These are phyloP conservation scores for Auricularia auricula-judae DNA, from an alignment of 768 basidiomycete genomes.

Conservation along the genomic window DNA sequence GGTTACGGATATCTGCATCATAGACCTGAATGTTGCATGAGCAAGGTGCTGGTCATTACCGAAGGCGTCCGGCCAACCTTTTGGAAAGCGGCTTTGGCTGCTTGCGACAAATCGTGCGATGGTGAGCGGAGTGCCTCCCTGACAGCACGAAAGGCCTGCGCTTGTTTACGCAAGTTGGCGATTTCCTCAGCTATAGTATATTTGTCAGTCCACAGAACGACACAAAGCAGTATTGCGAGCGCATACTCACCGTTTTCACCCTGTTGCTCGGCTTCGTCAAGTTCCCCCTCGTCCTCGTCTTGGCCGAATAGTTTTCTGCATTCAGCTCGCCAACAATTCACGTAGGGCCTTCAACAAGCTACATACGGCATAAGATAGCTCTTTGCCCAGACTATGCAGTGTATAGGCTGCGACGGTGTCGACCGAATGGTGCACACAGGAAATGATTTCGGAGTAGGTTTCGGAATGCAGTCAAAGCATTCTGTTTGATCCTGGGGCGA, in stretches of 20 bases:
- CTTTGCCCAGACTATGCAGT: slow-evolving; percentile 99
- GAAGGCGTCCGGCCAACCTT: slow-evolving; percentile 43
- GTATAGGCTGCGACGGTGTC: slow-evolving; percentile 93
- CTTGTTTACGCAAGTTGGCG: slow-evolving; percentile 79
- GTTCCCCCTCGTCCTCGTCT: slow-evolving; percentile 72
- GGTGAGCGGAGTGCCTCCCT: slow-evolving; percentile 49
- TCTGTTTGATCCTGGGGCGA: slow-evolving; percentile 65
- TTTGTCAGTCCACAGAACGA: not conserved
- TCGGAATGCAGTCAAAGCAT: slow-evolving; percentile 94
- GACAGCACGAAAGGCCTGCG: slow-evolving; percentile 75
- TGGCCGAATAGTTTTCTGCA: slow-evolving; percentile 87
- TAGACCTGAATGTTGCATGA: slow-evolving; percentile 52
- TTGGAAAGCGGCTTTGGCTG: slow-evolving; percentile 65
- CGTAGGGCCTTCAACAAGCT: not conserved
- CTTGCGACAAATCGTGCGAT: slow-evolving; percentile 25
- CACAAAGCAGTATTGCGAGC: not conserved
- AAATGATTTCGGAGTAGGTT: slow-evolving; percentile 87
- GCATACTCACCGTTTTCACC: slow-evolving; percentile 75
- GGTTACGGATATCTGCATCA: slow-evolving; percentile 72
- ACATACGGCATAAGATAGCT: slow-evolving; percentile 86
- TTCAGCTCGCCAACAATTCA: slow-evolving; percentile 1
- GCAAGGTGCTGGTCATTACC: not conserved
- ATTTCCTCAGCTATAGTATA: slow-evolving; percentile 69
- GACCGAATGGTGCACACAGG: slow-evolving; percentile 97
- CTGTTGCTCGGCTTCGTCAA: slow-evolving; percentile 84